phyloP scores from a whole-genome alignment of 1,284 basidiomycete species.

The Marasmius fiardii region DNA sequence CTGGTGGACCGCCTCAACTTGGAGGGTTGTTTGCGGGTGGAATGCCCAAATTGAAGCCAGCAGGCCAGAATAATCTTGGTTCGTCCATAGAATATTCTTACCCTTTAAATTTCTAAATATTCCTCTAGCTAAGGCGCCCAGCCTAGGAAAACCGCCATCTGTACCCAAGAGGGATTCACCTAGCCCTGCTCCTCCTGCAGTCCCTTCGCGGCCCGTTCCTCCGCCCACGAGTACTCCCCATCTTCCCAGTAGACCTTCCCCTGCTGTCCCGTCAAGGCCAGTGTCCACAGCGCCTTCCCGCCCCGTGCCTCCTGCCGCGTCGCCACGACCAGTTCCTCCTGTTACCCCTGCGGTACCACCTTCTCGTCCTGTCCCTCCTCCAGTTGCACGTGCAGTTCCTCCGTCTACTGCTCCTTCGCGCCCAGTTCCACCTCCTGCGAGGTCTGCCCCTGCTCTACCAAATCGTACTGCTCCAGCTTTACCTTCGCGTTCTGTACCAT shows the following conservation, averaged over 20 bases:
- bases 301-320: background rate
- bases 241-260: slow-evolving; percentile 14
- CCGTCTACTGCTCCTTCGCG: background rate
- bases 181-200: slow-evolving; percentile 24
- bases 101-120: background rate
- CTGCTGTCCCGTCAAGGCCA: slow-evolving; percentile 26
- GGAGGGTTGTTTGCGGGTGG: slow-evolving; percentile 88
- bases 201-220: slow-evolving; percentile 13
- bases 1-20: slow-evolving; percentile 71
- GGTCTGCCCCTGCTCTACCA: background rate
- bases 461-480: slow-evolving; percentile 19
- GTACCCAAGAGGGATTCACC: slow-evolving; percentile 52
- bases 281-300: slow-evolving; percentile 1
- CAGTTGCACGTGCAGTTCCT: slow-evolving; percentile 12
- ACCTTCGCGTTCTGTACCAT: slow-evolving; percentile 19
- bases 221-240: background rate
- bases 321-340: slow-evolving; percentile 9
- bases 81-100: slow-evolving; percentile 20
- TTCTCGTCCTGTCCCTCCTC: background rate
- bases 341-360: background rate
- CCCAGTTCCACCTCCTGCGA: slow-evolving; percentile 24
- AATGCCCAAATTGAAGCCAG: slow-evolving; percentile 84
- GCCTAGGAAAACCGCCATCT: slow-evolving; percentile 64
- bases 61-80: slow-evolving; percentile 60
- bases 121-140: slow-evolving; percentile 56